A percentile compares a stretch with the other conserved stretches of the same genome.
phyloP scores from a whole-genome alignment of 1,139 yeast genomes.

The Yamadazyma sp. region DNA sequence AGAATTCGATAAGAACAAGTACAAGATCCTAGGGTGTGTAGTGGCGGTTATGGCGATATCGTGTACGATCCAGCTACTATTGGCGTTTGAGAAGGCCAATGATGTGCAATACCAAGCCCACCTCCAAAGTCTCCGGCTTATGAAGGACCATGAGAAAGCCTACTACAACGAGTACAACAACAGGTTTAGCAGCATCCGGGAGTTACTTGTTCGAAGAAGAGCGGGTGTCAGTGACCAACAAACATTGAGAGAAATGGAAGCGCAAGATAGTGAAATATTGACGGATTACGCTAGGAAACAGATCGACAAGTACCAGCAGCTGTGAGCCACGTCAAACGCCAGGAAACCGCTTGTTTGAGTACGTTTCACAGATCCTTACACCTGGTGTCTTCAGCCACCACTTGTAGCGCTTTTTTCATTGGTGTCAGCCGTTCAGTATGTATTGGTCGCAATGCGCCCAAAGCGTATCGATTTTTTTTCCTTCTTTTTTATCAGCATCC shows the following conservation, averaged over 20 bases:
- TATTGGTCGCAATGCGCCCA: too few relatives aligned
- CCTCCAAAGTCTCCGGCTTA: slow-evolving; percentile 44
- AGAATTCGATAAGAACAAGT: slow-evolving; percentile 46
- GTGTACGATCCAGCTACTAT: slow-evolving; percentile 43
- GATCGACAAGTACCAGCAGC: slow-evolving; percentile 17
- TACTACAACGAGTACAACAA: slow-evolving; percentile 43
- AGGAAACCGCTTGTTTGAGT: too few relatives aligned
- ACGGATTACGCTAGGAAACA: slow-evolving; percentile 33
- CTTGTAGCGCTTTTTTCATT: background rate
- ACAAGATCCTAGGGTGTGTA: slow-evolving; percentile 44
- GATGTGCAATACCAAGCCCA: slow-evolving; percentile 30
- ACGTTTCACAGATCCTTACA: too few relatives aligned
- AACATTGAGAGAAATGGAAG: slow-evolving; percentile 18
- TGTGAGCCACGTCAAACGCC: too few relatives aligned
- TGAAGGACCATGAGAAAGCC: slow-evolving; percentile 41
- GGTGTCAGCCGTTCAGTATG: too few relatives aligned
- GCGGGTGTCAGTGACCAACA: slow-evolving; percentile 25
- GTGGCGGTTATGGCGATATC: slow-evolving; percentile 41
- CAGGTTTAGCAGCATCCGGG: slow-evolving; percentile 42
- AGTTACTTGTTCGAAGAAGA: slow-evolving; percentile 64
- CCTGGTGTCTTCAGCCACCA: too few relatives aligned
- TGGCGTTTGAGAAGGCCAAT: slow-evolving; percentile 39
- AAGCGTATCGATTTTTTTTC: too few relatives aligned
- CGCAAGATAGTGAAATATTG: slow-evolving; percentile 31
- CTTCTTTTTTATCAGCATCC: background rate